Conservation (phyloP, 2,329 filamentous ascomycete species). For the Exserohilum rostratum region DNA sequence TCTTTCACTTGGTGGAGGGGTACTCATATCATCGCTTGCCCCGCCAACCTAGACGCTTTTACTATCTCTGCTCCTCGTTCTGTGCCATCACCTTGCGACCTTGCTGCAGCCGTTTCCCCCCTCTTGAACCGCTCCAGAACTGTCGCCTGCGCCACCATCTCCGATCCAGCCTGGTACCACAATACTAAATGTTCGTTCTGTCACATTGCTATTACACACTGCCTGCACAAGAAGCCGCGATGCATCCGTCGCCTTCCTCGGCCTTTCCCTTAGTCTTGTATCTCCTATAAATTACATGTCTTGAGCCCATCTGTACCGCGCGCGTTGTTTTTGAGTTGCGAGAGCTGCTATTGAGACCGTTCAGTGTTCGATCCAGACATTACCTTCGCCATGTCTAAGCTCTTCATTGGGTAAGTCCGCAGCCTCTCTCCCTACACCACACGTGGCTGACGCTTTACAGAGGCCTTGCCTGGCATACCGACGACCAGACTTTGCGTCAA, state of each 20-base stretch:
- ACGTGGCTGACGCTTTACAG: constrained; percentile 55
- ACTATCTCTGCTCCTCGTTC: constrained; percentile 29
- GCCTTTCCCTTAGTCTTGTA: constrained; percentile 23
- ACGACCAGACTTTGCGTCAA: constrained; percentile 81
- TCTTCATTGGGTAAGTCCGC: constrained; percentile 84
- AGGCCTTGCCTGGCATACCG: constrained; percentile 98
- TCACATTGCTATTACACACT: constrained; percentile 42
- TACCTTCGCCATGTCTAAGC: constrained; percentile 75
- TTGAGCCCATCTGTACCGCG: constrained; percentile 38
- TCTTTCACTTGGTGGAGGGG: constrained; percentile 38
- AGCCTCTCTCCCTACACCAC: neutral
- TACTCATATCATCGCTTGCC: constrained; percentile 38
- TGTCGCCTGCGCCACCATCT: constrained; percentile 32
- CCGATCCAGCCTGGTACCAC: constrained; percentile 33
- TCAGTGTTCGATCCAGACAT: constrained; percentile 42
- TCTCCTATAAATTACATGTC: constrained; percentile 27
- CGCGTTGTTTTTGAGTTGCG: constrained; percentile 29
- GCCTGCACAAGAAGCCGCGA: constrained; percentile 37
- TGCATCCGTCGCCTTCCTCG: constrained; percentile 33
- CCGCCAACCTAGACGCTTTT: constrained; percentile 36
- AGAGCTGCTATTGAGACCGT: constrained; percentile 50
- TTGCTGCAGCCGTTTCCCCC: constrained; percentile 21
- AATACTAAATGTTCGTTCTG: constrained; percentile 50
- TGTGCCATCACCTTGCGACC: constrained; percentile 20
- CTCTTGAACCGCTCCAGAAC: constrained; percentile 24